Base-by-base conservation (phyloP, 331 rosid genomes). In the Quercus lobata region DNA sequence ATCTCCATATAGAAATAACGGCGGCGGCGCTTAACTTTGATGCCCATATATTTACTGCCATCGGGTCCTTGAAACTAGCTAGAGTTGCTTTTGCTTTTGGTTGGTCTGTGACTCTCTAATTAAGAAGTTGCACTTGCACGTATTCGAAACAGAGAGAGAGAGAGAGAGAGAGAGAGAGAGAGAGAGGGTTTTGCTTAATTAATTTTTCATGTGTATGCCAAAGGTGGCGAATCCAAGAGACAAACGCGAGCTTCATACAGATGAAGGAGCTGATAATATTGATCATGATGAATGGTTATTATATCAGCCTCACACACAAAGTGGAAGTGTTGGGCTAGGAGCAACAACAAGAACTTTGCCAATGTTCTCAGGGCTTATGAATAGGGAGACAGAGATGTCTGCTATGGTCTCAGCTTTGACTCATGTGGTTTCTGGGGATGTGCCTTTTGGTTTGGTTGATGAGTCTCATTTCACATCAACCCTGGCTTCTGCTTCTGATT, bases 311-410 rank as follows among this genome's bases (percentile, higher is more conserved):
- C 3, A 68, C 27, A 17, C 25, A 12, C 49, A 66, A 34, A 15
- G 49, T 1, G 46, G 24, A 7, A 68, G 72, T 8, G 12, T 0
- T 41, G 46, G 46, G 2, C 46, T 12, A 7, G 52, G 25, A 16
- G 55, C 70, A 78, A 69, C 69, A 68, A 72, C 85, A 84, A 65
- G 46, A 41, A 41, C 46, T 41, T 41, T 73, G 41, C 18, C 75
- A 19, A 60, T 71, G 57, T 80, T 83, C 52, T 82, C 83, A 0
- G 87, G 83, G 34, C 2, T 79, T 29, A 57, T 41, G 46, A 41
- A 69, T 53, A 84, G 82, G 34, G 87, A 88, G 74, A 78, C 5
- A 27, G 92, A 88, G 82, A 88, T 88, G 91, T 76, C 83, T 10
- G 84, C 74, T 1, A 88, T 88, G 72, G 79, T 88, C 0, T 80